Evolutionary conservation across 257 asterid species (phyloP).

Genomic region (Penstemon davidsonii): DNA sequence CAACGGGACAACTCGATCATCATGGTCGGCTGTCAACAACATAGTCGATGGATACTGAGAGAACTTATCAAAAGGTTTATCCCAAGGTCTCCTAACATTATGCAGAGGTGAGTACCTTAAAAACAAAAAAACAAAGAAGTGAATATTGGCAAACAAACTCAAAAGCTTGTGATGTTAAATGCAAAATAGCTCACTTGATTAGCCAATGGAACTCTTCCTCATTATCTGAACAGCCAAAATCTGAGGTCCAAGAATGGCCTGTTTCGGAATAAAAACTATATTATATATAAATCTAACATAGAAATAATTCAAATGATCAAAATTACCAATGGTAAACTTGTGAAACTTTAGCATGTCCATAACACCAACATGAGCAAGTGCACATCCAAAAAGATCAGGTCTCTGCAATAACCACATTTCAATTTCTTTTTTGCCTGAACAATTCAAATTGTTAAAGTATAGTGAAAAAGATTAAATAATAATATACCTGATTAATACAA

Average conservation of each 20-base stretch:
- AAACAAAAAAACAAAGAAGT: background rate
- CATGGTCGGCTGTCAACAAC: conserved; percentile 83
- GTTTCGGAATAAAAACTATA: background rate
- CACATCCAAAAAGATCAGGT: conserved; percentile 76
- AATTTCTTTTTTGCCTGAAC: background rate
- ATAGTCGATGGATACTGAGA: conserved; percentile 72
- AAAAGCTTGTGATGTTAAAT: background rate
- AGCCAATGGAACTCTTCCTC: conserved; percentile 70
- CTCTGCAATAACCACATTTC: conserved; percentile 38
- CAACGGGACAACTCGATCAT: conserved; percentile 79
- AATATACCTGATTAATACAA: conserved; percentile 59
- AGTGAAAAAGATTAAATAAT: background rate
- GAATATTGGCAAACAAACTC: background rate
- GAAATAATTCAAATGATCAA: background rate
- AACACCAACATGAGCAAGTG: conserved; percentile 74
- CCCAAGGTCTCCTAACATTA: conserved; percentile 81
- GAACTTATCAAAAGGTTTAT: conserved; percentile 29
- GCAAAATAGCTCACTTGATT: conserved; percentile 45
- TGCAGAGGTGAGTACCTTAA: conserved; percentile 80
- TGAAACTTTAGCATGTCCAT: conserved; percentile 81
- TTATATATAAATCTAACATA: background rate
- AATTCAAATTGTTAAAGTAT: background rate
- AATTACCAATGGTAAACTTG: conserved; percentile 63
- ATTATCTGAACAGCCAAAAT: conserved; percentile 65
- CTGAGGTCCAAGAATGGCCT: conserved; percentile 82